Evolutionary conservation across 2,329 filamentous ascomycete genomes (phyloP).

Genomic region (Verticillium isaacii): DNA sequence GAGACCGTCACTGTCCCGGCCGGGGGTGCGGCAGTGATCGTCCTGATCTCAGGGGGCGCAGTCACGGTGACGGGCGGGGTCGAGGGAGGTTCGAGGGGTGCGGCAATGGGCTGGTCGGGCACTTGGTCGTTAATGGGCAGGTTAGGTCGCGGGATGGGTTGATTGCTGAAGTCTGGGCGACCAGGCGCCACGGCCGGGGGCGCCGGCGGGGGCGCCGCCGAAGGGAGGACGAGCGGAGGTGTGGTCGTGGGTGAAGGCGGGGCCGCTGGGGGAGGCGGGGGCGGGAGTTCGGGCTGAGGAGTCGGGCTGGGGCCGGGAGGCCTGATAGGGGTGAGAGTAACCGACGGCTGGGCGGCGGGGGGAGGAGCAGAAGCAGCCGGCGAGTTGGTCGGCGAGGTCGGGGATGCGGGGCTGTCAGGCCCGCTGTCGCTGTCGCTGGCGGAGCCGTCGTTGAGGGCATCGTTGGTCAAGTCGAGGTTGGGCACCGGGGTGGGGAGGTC

Average conservation of each 20-base stretch:
- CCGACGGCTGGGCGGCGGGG: neutral
- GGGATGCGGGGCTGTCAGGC: slow-evolving; percentile 3
- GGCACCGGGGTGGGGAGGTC: neutral
- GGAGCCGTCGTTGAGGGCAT: slow-evolving; percentile 5
- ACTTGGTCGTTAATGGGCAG: slow-evolving; percentile 1
- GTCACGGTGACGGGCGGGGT: neutral
- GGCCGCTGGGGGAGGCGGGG: neutral
- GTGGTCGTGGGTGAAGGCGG: neutral
- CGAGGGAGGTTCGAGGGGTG: neutral
- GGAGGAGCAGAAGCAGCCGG: slow-evolving; percentile 7
- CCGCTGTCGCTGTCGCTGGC: slow-evolving; percentile 9
- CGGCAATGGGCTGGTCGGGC: neutral
- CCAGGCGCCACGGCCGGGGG: neutral
- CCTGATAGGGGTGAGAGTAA: slow-evolving; percentile 1
- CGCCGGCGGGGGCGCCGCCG: neutral
- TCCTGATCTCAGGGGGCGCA: neutral
- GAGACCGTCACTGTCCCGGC: neutral
- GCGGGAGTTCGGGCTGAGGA: neutral
- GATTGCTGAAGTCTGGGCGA: neutral
- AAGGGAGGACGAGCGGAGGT: neutral
- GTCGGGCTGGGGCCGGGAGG: neutral
- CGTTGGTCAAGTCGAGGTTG: neutral
- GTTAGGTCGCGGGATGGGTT: neutral
- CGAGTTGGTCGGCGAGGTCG: neutral
- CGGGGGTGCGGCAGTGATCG: neutral